Percentiles rank a stretch among this genome's conserved stretches.
Evolutionary conservation across 352 stramenopile species (phyloP).

Genomic region (Phytophthora ohioensis): DNA sequence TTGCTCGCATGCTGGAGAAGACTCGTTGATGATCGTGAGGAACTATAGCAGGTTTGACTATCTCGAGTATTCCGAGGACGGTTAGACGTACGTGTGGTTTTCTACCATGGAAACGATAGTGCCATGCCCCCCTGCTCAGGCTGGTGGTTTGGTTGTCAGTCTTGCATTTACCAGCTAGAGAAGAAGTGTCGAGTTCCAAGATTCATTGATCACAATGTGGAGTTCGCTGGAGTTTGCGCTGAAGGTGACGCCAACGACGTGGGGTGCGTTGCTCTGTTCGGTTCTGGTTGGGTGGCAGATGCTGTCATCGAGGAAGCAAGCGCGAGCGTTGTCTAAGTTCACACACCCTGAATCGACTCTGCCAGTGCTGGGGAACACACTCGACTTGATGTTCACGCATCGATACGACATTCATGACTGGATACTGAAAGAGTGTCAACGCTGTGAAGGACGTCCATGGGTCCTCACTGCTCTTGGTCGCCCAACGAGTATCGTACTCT

Average conservation of each 20-base stretch:
- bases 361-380: constrained; percentile 56
- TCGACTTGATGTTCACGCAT: constrained; percentile 61
- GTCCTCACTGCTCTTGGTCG: constrained; percentile 49
- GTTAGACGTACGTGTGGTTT: neutral
- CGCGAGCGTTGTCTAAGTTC: constrained; percentile 35
- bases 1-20: neutral
- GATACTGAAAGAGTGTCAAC: constrained; percentile 57
- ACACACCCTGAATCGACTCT: constrained; percentile 48
- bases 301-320: constrained; percentile 34
- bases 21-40: neutral
- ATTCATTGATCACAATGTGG: constrained; percentile 18
- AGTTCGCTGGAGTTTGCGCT: constrained; percentile 25
- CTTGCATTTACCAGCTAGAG: constrained; percentile 15
- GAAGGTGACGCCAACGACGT: constrained; percentile 10
- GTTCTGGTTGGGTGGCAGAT: constrained; percentile 42
- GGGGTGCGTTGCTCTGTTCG: constrained; percentile 25
- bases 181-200: neutral
- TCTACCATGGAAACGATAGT: neutral
- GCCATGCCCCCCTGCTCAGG: no score
- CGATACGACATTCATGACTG: constrained; percentile 64
- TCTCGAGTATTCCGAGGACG: constrained; percentile 2
- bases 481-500: constrained; percentile 53
- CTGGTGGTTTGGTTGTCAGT: neutral
- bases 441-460: constrained; percentile 53
- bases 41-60: neutral